Base-by-base conservation (phyloP, 345 rosid species). In the Stellera chamaejasme region DNA sequence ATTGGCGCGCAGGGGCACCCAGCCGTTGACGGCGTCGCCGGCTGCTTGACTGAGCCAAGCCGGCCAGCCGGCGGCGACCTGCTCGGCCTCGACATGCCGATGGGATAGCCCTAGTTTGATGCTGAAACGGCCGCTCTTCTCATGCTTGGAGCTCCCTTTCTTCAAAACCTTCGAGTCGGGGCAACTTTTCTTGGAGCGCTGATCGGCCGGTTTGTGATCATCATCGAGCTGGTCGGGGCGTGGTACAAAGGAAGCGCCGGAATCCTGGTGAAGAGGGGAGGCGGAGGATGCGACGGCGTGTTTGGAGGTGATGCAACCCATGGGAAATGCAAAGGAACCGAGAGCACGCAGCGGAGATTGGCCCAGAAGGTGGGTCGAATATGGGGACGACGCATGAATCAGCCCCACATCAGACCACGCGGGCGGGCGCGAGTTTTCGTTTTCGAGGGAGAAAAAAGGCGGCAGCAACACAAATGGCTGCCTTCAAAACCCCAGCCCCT, bases 301-400 rank as follows among this genome's bases (percentile, higher is more conserved):
- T 60, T 87, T 87, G 68, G 95, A 87, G 79, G 42, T 62, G 15
- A 79, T 71, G 82, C 95, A 87, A 66, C 95, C 90, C 95, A 87
- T 87, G 75, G 23, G 23, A 67, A 27, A 68, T 16, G 36, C 65
- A 58, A 48, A 56, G 67, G 66, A 56, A 70, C 75, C 61, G 75
- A 73, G 36, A 28, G 5, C 6, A 28, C n/a, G n/a, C n/a, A n/a
- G n/a, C n/a, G 23, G 4, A 32, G 79, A 73, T 56, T 61, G 67
- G 74, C 84, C 84, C 64, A 55, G 76, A 78, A n/a, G 45, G 57
- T 26, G 75, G 75, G 78, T 73, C 73, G 65, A 63, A 59, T 28
- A 54, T 45, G 54, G 72, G 59, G 70, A 3, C 39, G 8, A 19
- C 23, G 39, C 5, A 32, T 5, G 8, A 27, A 57, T 60, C 48